phyloP scores from a whole-genome alignment of 208 protist genomes.

The Kentomonas sorsogonicus region DNA sequence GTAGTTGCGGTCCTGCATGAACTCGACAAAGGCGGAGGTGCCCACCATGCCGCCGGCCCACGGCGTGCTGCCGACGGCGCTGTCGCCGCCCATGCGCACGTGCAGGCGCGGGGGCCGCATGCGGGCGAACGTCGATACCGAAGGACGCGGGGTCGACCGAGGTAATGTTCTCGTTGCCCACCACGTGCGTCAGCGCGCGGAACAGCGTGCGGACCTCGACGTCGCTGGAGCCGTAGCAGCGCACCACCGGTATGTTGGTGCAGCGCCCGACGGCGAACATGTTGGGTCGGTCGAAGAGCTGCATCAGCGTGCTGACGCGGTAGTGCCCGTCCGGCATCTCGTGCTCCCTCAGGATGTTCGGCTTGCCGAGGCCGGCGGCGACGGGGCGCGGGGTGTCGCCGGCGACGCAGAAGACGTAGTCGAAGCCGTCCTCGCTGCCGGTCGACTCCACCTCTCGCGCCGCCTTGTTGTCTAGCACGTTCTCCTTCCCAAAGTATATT shows the following conservation, averaged over 20 bases:
- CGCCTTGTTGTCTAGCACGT: conserved; percentile 24
- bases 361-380: conserved; percentile 17
- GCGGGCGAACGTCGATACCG: conserved; percentile 43
- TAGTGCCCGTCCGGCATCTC: conserved; percentile 73
- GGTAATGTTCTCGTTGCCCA: conserved; percentile 57
- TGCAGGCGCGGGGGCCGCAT: conserved; percentile 66
- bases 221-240: conserved; percentile 69
- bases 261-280: conserved; percentile 71
- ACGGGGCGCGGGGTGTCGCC: conserved; percentile 71
- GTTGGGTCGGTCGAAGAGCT: conserved; percentile 72
- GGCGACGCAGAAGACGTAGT: conserved; percentile 77
- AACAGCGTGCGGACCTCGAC: conserved; percentile 73
- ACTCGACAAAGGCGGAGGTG: conserved; percentile 62
- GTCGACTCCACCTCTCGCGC: conserved; percentile 24
- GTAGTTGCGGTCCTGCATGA: conserved; percentile 74
- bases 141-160: conserved; percentile 59
- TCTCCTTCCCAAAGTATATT: conserved; percentile 54
- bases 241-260: conserved; percentile 61
- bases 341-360: conserved; percentile 66
- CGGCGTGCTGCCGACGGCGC: conserved; percentile 71
- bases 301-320: conserved; percentile 78
- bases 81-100: conserved; percentile 63
- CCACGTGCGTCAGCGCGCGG: conserved; percentile 59
- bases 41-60: conserved; percentile 72
- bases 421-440: conserved; percentile 42